Percentiles rank a stretch among this genome's conserved stretches.
Conservation (phyloP, 495 filamentous ascomycete species). For the Physcia stellaris region DNA sequence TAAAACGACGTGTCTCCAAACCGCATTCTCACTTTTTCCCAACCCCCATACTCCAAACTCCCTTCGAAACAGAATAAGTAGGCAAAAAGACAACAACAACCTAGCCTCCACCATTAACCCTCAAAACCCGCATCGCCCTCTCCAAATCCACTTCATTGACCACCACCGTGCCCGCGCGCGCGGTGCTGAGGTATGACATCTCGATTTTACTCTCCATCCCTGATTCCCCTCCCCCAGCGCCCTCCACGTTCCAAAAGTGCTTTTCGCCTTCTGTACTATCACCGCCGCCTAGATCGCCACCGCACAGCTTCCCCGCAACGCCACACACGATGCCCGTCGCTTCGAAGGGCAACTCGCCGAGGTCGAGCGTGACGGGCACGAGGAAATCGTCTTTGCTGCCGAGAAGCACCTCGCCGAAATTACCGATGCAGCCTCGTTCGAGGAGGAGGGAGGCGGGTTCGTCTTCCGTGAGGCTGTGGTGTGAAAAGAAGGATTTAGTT, state of each 20-base stretch:
- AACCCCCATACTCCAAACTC: too few species aligned
- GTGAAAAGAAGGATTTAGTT: too few species aligned
- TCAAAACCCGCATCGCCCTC: conserved; percentile 56
- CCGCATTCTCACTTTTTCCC: too few species aligned
- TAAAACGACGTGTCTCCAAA: too few species aligned
- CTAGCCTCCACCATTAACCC: too few species aligned
- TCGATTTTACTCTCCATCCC: too few species aligned
- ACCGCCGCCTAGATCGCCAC: conserved; percentile 18
- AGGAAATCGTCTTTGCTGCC: conserved; percentile 70
- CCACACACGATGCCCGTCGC: conserved; percentile 91
- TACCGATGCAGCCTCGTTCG: conserved; percentile 54
- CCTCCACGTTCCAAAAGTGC: neutral
- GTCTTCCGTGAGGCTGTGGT: too few species aligned
- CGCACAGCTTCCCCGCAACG: conserved; percentile 66
- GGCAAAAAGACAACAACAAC: too few species aligned
- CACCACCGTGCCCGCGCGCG: conserved; percentile 80
- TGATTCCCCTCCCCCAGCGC: too few species aligned
- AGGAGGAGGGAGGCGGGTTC: conserved; percentile 76
- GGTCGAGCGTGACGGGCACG: conserved; percentile 80
- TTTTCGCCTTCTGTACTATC: neutral
- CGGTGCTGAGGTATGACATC: conserved; percentile 82
- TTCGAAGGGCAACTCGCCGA: conserved; percentile 69
- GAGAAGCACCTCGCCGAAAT: conserved; percentile 53
- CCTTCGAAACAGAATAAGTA: too few species aligned
- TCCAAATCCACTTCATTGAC: conserved; percentile 58